phyloP scores from a whole-genome alignment of 192 early-diverging fungal species.

The Coemansia sp. region DNA sequence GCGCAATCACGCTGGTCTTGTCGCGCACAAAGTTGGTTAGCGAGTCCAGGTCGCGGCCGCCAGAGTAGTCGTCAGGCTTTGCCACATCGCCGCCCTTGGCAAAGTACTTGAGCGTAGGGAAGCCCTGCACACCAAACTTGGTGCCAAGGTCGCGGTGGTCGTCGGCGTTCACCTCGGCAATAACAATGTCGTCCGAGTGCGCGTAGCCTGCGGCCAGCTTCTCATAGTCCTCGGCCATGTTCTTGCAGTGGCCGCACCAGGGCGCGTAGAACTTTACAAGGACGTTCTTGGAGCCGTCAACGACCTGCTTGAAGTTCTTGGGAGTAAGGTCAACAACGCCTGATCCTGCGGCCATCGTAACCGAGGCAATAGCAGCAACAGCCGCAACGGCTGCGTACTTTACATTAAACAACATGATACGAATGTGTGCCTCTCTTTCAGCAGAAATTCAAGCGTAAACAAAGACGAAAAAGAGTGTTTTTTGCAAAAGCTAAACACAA shows the following conservation, averaged over 20 bases:
- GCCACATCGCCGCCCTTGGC: constrained; percentile 70
- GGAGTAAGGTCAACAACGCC: constrained; percentile 46
- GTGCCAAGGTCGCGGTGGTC: constrained; percentile 77
- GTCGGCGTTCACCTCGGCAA: constrained; percentile 90
- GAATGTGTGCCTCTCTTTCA: neutral
- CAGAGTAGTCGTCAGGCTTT: constrained; percentile 74
- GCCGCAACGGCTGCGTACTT: constrained; percentile 31
- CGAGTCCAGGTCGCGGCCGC: constrained; percentile 80
- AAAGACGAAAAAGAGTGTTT: constrained; percentile 8
- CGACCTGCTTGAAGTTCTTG: constrained; percentile 53
- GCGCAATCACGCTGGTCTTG: constrained; percentile 70
- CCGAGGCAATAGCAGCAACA: constrained; percentile 39
- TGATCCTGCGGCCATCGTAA: constrained; percentile 27
- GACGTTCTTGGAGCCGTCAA: constrained; percentile 69
- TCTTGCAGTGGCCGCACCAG: constrained; percentile 90
- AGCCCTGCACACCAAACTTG: constrained; percentile 76
- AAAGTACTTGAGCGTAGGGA: constrained; percentile 94
- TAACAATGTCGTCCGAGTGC: constrained; percentile 75
- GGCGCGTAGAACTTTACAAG: constrained; percentile 93
- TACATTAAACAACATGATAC: constrained; percentile 35
- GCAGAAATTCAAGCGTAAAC: constrained; percentile 6
- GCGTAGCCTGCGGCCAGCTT: constrained; percentile 75
- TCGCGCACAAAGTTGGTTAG: constrained; percentile 74
- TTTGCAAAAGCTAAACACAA: neutral
- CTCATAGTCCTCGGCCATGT: constrained; percentile 72